Conservation (phyloP, 2,329 filamentous ascomycete genomes). For the Ampelomyces quisqualis region DNA sequence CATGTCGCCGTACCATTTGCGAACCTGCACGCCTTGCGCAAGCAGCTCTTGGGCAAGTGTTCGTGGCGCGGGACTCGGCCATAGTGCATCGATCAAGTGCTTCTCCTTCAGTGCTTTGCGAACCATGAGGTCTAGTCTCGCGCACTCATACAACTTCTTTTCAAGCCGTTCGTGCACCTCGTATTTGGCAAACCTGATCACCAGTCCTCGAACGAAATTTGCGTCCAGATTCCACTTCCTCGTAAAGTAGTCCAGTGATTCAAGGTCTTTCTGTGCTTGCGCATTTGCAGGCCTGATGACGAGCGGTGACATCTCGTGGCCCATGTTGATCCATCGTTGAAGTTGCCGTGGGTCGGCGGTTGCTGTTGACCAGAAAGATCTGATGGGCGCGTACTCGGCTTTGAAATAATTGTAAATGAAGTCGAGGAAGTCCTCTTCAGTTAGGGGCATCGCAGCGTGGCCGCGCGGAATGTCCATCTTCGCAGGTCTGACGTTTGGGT, state of each 20-base stretch:
- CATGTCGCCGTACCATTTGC: constrained; percentile 43
- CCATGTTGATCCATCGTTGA: constrained; percentile 37
- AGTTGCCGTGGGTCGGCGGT: constrained; percentile 35
- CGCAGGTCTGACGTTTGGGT: constrained; percentile 3
- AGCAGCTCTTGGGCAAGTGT: constrained; percentile 30
- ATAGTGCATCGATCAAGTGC: constrained; percentile 39
- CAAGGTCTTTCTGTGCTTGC: constrained; percentile 41
- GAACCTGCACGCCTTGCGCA: constrained; percentile 36
- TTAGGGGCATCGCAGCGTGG: constrained; percentile 35
- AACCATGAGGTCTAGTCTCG: constrained; percentile 39
- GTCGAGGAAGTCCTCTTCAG: constrained; percentile 37
- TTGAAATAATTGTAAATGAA: constrained; percentile 44
- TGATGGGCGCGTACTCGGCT: constrained; percentile 42
- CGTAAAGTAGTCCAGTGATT: constrained; percentile 37
- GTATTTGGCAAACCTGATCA: constrained; percentile 39
- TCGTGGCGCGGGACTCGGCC: constrained; percentile 36
- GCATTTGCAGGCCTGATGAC: constrained; percentile 38
- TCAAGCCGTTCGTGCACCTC: constrained; percentile 40
- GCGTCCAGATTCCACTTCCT: constrained; percentile 36
- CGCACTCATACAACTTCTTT: constrained; percentile 40
- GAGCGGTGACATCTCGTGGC: constrained; percentile 35
- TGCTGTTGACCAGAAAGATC: constrained; percentile 40
- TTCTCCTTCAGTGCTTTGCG: constrained; percentile 43
- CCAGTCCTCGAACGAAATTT: constrained; percentile 34
- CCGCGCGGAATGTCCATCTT: constrained; percentile 38